Evolutionary conservation across 2,329 filamentous ascomycete genomes (phyloP).

Genomic region (Fusarium circinatum): DNA sequence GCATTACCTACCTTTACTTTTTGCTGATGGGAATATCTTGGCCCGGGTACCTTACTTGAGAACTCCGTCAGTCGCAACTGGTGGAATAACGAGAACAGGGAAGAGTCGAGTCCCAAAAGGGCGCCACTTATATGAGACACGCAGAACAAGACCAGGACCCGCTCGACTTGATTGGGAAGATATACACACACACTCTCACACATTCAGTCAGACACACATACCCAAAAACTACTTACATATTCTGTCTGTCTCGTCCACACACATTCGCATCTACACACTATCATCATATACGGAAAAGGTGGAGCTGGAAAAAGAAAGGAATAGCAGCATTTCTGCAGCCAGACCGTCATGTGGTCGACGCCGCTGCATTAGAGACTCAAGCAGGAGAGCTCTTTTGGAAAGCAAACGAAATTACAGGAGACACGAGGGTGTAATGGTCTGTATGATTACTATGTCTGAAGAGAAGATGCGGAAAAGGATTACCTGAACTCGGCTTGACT

Average conservation of each 20-base stretch:
- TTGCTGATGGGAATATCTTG: conserved; percentile 1
- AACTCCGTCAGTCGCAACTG: conserved; percentile 14
- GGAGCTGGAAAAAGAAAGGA: conserved; percentile 29
- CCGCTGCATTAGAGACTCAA: conserved; percentile 10
- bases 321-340: conserved; percentile 10
- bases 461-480: conserved; percentile 9
- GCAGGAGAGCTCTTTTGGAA: conserved; percentile 17
- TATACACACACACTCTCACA: conserved; percentile 19
- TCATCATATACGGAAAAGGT: conserved; percentile 22
- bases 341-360: conserved; percentile 2
- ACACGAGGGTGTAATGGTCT: conserved; percentile 29
- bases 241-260: conserved; percentile 30
- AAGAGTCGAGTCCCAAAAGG: conserved; percentile 22
- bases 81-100: conserved; percentile 7
- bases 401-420: conserved; percentile 6
- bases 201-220: not conserved
- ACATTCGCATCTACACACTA: conserved; percentile 32
- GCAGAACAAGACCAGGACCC: conserved; percentile 11
- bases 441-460: conserved; percentile 28
- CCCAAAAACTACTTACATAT: conserved; percentile 21
- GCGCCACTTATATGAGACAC: conserved; percentile 38
- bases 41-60: conserved; percentile 41
- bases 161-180: conserved; percentile 2
- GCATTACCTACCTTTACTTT: not conserved
- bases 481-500: not conserved